Base-by-base conservation (phyloP, 768 basidiomycete genomes). In the Leccinum variicolor region DNA sequence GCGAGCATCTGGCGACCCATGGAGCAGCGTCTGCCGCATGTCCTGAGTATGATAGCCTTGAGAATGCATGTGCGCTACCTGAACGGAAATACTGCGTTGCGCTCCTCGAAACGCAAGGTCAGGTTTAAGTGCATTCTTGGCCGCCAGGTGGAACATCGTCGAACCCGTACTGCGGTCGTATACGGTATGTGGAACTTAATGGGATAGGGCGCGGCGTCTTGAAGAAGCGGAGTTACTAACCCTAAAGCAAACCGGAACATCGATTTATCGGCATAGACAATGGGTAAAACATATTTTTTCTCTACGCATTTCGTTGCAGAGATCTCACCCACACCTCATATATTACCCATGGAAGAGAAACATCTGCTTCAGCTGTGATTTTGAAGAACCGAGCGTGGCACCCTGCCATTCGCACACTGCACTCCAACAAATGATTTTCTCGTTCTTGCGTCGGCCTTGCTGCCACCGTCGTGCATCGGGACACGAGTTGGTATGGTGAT, bases 1-100 rank as follows among this genome's bases (percentile, higher is more conserved):
- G 74, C 91, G 89, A 47, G 95, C 95, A 67, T 94, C 87, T 48
- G 86, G 86, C 29, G 92, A 94, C n/a, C 97, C 97, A 73, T 98
- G 94, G 57, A 99, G 77, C 55, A 99, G 71, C 19, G 89, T 84
- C 93, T 94, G 73, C 28, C 52, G 53, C 66, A 59, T 55, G 62
- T 50, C 65, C 56, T 65, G 63, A 73, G 67, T 72, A 64, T 59
- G 54, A 59, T 58, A 57, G 65, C 66, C 72, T 61, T 50, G 53
- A 50, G 49, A 57, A 54, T 60, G 19, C 54, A 52, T 41, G 50
- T 59, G 63, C 48, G 59, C 56, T 75, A 86, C 85, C 83, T 87
- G 81, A 58, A 87, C 84, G 57, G 85, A 87, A 65, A 85, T 84
- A 50, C 69, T 74, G 66, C 85, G 80, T 62, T 72, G 77, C 34